Conservation (phyloP, 805 yeast genomes). For the Clavispora fructus region DNA sequence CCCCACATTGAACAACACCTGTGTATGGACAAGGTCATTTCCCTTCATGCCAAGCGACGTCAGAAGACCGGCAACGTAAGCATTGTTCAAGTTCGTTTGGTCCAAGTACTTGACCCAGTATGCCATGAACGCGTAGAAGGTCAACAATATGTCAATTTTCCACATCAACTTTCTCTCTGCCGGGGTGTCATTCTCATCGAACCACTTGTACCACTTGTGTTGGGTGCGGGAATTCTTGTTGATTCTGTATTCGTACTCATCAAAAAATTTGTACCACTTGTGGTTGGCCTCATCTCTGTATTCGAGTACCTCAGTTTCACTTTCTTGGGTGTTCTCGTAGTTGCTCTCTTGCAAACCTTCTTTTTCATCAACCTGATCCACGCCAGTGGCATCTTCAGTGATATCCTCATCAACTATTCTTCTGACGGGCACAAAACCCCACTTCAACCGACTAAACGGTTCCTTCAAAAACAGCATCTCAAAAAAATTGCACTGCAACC, state of each 20-base stretch:
- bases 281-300: constrained; percentile 51
- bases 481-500: neutral
- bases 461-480: constrained; percentile 4
- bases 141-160: constrained; percentile 25
- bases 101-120: constrained; percentile 28
- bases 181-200: constrained; percentile 21
- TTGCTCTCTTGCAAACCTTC: constrained; percentile 9
- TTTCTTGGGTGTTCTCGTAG: constrained; percentile 3
- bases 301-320: constrained; percentile 20
- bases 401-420: constrained; percentile 29
- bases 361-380: neutral
- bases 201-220: constrained; percentile 27
- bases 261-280: constrained; percentile 45
- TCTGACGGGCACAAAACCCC: constrained; percentile 32
- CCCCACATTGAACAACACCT: constrained; percentile 20
- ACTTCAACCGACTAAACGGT: constrained; percentile 19
- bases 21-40: constrained; percentile 24
- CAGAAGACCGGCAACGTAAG: constrained; percentile 22
- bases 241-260: constrained; percentile 27
- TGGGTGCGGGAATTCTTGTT: constrained; percentile 12
- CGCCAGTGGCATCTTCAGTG: neutral
- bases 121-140: constrained; percentile 24
- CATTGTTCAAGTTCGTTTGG: constrained; percentile 21
- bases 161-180: constrained; percentile 24
- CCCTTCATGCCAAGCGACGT: constrained; percentile 23